Evolutionary conservation across 108 stramenopile genomes (phyloP).

Genomic region (Nitzschia putrida): DNA sequence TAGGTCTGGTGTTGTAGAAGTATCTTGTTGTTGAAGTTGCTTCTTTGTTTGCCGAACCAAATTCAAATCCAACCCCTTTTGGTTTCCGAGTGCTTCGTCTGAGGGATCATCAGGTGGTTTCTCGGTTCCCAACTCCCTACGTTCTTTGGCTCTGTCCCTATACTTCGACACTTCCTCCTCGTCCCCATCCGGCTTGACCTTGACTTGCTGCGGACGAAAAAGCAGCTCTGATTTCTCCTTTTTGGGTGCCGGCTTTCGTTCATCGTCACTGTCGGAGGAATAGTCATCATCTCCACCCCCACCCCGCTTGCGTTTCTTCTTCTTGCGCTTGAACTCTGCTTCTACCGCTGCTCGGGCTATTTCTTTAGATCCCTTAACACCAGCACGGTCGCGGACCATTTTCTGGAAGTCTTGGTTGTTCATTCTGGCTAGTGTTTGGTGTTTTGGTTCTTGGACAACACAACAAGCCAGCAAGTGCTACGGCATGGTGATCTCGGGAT

Average conservation of each 20-base stretch:
- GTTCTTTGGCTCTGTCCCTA: conserved; percentile 84
- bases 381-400: conserved; percentile 46
- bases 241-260: conserved; percentile 25
- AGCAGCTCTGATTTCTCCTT: conserved; percentile 29
- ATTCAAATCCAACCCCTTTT: conserved; percentile 84
- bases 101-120: conserved; percentile 15
- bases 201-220: conserved; percentile 15
- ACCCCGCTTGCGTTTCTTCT: conserved; percentile 38
- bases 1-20: not conserved
- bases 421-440: conserved; percentile 33
- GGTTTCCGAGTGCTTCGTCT: conserved; percentile 13
- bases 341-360: conserved; percentile 82
- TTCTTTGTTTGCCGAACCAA: conserved; percentile 76
- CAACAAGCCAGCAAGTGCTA: not conserved
- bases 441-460: not conserved
- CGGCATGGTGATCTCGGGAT: not conserved
- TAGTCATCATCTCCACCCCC: conserved; percentile 26
- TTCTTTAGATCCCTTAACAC: conserved; percentile 58
- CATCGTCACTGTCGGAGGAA: conserved; percentile 31
- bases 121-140: conserved; percentile 62
- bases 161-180: conserved; percentile 41
- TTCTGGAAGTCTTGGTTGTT: conserved; percentile 78
- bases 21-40: conserved; percentile 37
- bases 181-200: conserved; percentile 23
- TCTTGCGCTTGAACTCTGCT: conserved; percentile 56